Base-by-base conservation (phyloP, 495 filamentous ascomycete genomes). In the Annulohypoxylon bovei region DNA sequence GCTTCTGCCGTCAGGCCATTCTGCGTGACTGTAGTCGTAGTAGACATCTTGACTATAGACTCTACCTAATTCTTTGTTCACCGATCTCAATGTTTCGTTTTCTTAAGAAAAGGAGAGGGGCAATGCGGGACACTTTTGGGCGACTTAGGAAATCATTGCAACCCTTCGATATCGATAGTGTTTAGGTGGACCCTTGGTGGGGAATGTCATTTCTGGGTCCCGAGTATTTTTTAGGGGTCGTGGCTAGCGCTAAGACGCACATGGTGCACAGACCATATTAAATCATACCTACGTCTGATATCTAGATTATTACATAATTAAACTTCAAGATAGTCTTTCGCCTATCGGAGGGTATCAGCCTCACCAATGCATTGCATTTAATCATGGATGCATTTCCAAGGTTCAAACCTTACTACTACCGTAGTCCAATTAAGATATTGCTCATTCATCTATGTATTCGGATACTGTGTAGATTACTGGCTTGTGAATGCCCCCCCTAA, bases 1-100 rank as follows among this genome's bases (percentile, higher is more conserved):
- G 91, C 94, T 55, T 95, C 89, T 7, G 94, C 94, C 35, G 92
- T 95, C 71, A 97, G 92, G 22, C 85, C 80, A 62, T 82, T 75
- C 68, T 76, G 78, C 16, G 78, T 69, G 25, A 75, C 76, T 32
- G 75, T 75, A 40, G 80, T 80, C 2, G 80, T 83, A 47, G 76
- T 81, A 46, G 79, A 76, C 55, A 83, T 79, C 7, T 49, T 50
- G 47, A 64, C 59, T 59, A 27, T 75, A 40, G 46, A 28, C 44
- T 40, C 35, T 55, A 25, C 9, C 44, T 66, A 56, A 27, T 16
- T 39, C 23, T 16, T 23, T 57, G 16, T 8, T 27, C 44, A 40
- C 37, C 55, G 20, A 40, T 27, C 22, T 12, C 44, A 57, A 47
- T 56, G 8, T 50, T 56, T 39, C 37, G 20, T 60, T 46, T 27